Percentiles rank a stretch among this genome's conserved stretches.
These are phyloP conservation scores for Termitomyces titanicus DNA, from an alignment of 768 basidiomycete genomes.

Conservation along the genomic window DNA sequence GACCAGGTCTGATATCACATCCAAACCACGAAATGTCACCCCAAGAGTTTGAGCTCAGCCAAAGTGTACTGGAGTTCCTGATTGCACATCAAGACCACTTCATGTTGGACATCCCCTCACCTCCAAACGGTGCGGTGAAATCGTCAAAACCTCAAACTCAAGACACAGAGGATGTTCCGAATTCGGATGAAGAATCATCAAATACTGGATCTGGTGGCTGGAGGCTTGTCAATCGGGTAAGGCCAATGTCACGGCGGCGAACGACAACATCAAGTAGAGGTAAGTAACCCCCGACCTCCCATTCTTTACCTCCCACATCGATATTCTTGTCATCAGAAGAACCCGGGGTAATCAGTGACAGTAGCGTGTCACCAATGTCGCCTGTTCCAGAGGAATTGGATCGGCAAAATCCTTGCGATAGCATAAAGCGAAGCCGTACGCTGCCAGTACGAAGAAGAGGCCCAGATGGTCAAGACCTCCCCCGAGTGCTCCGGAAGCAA, in stretches of 20 bases:
- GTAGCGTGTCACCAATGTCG: slow-evolving; percentile 47
- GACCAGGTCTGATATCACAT: slow-evolving; percentile 90
- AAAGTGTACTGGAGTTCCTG: slow-evolving; percentile 89
- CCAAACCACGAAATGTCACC: slow-evolving; percentile 85
- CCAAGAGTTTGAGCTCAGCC: slow-evolving; percentile 81
- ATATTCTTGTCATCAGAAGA: slow-evolving; percentile 8
- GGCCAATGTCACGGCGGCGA: slow-evolving; percentile 47
- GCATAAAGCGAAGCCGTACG: slow-evolving; percentile 59
- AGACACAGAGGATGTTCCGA: slow-evolving; percentile 46
- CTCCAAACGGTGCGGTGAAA: slow-evolving; percentile 31
- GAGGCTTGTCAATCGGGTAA: slow-evolving; percentile 45
- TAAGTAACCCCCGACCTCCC: slow-evolving; percentile 14
- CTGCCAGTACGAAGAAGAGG: slow-evolving; percentile 46
- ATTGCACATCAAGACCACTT: slow-evolving; percentile 98
- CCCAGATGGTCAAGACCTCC: slow-evolving; percentile 28
- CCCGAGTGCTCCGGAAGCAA: slow-evolving; percentile 48
- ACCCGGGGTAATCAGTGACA: slow-evolving; percentile 26
- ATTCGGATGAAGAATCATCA: slow-evolving; percentile 47
- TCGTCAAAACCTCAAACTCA: slow-evolving; percentile 15
- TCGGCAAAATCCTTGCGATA: slow-evolving; percentile 19
- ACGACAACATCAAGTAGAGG: slow-evolving; percentile 50
- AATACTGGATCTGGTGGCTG: slow-evolving; percentile 41
- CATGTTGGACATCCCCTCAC: slow-evolving; percentile 81
- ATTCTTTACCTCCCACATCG: background rate
- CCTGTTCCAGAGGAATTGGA: slow-evolving; percentile 40